Conservation (phyloP, 352 stramenopile species). For the Lagenidium sp. region DNA sequence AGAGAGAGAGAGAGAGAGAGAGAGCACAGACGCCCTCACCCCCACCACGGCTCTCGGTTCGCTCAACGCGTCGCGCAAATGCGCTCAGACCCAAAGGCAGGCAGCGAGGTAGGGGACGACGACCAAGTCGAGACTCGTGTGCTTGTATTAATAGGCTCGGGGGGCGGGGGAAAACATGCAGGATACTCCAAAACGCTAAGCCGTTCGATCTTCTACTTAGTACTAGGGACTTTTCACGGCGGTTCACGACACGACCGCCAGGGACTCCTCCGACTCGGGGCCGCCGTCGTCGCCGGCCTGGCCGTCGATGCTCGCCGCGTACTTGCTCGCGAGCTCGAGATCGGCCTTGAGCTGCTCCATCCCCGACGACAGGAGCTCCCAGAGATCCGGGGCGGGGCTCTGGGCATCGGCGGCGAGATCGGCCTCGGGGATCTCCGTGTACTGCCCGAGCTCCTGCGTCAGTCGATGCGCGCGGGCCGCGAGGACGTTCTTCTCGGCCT, state of each 20-base stretch:
- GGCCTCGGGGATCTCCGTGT: slow-evolving; percentile 69
- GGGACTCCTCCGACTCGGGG: slow-evolving; percentile 37
- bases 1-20: too few relatives aligned
- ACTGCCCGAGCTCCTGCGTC: slow-evolving; percentile 77
- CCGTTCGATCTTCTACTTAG: too few relatives aligned
- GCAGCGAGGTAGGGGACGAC: slow-evolving; percentile 1
- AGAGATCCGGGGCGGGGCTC: slow-evolving; percentile 62
- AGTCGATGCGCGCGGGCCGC: slow-evolving; percentile 65
- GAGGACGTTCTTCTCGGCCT: slow-evolving; percentile 83
- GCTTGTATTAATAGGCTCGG: neutral
- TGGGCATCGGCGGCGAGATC: slow-evolving; percentile 46
- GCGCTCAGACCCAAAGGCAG: slow-evolving; percentile 7
- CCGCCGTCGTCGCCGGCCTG: slow-evolving; percentile 23
- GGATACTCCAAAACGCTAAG: neutral
- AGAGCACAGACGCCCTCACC: too few relatives aligned
- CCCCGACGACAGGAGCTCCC: slow-evolving; percentile 76
- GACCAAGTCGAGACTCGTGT: neutral
- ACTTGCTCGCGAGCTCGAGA: slow-evolving; percentile 80
- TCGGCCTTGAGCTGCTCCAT: slow-evolving; percentile 88
- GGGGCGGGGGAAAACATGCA: neutral
- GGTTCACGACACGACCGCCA: slow-evolving; percentile 47
- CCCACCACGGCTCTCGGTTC: too few relatives aligned
- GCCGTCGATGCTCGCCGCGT: slow-evolving; percentile 71
- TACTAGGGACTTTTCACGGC: too few relatives aligned
- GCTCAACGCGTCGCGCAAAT: too few relatives aligned